Percentiles rank a stretch among this genome's conserved stretches.
Conservation (phyloP, 2,329 filamentous ascomycete genomes). For the Berkeleyomyces basicola region DNA sequence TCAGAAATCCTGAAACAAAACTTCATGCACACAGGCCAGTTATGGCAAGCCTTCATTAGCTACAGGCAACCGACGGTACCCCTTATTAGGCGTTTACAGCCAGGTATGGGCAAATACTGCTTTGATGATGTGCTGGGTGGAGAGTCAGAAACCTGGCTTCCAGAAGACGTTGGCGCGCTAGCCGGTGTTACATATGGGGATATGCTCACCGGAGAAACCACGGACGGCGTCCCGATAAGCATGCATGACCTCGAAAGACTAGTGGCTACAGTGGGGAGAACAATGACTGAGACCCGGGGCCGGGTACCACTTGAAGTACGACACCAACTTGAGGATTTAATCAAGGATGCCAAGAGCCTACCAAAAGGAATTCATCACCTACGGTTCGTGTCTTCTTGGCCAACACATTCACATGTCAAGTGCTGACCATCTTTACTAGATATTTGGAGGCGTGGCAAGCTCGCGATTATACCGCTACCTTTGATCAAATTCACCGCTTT, state of each 20-base stretch:
- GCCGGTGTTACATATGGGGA: slow-evolving; percentile 35
- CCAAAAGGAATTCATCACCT: slow-evolving; percentile 65
- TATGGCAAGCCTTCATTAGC: slow-evolving; percentile 71
- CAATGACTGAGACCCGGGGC: slow-evolving; percentile 32
- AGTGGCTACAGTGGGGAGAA: slow-evolving; percentile 23
- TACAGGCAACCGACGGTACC: slow-evolving; percentile 63
- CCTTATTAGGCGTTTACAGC: slow-evolving; percentile 46
- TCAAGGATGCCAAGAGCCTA: slow-evolving; percentile 48
- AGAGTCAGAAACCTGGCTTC: slow-evolving; percentile 33
- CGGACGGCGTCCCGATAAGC: slow-evolving; percentile 38
- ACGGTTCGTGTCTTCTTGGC: slow-evolving; percentile 26
- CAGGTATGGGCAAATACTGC: slow-evolving; percentile 37
- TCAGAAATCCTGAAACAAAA: slow-evolving; percentile 67
- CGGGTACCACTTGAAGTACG: slow-evolving; percentile 62
- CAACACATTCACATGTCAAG: not conserved
- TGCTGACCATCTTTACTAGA: slow-evolving; percentile 24
- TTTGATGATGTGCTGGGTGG: slow-evolving; percentile 40
- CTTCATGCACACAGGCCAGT: slow-evolving; percentile 58
- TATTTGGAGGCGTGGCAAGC: slow-evolving; percentile 88
- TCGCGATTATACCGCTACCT: slow-evolving; percentile 76
- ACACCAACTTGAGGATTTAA: slow-evolving; percentile 49
- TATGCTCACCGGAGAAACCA: slow-evolving; percentile 29
- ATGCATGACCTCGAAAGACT: slow-evolving; percentile 66
- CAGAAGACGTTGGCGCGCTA: slow-evolving; percentile 27
- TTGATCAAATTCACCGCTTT: slow-evolving; percentile 83